phyloP scores from a whole-genome alignment of 2,329 filamentous ascomycete genomes.

The Microascus cirrosus region DNA sequence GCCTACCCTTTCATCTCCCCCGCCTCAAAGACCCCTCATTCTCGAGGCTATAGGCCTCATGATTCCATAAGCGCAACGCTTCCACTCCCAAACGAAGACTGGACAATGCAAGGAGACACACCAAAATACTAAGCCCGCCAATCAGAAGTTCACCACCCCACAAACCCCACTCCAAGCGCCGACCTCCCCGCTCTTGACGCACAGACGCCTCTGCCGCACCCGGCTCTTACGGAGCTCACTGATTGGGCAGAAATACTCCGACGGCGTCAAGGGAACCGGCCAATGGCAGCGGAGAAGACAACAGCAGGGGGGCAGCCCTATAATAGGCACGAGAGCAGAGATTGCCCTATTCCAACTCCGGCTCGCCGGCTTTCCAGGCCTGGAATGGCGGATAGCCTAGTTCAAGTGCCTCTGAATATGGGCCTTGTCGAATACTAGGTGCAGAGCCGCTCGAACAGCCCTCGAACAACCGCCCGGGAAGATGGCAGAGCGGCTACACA shows the following conservation, averaged over 20 bases:
- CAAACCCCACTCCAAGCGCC: not conserved
- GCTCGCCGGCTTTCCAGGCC: too few species aligned
- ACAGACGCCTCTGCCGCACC: conserved; percentile 4
- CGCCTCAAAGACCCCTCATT: not conserved
- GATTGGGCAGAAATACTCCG: conserved; percentile 1
- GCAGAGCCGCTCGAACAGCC: not conserved
- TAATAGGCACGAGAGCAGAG: not conserved
- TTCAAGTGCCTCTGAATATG: too few species aligned
- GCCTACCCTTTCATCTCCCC: not conserved
- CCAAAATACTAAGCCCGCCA: not conserved
- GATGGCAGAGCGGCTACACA: not conserved
- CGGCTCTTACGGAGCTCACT: not conserved
- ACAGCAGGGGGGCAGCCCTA: not conserved
- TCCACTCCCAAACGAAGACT: too few species aligned
- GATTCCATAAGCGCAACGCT: too few species aligned
- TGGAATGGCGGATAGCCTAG: too few species aligned
- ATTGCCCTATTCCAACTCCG: not conserved
- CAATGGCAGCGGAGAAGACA: not conserved
- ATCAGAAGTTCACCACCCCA: not conserved
- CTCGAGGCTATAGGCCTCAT: not conserved
- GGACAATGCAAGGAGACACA: not conserved
- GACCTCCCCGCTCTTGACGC: not conserved
- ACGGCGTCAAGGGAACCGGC: not conserved
- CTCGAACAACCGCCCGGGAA: not conserved
- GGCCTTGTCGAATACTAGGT: too few species aligned